These are phyloP conservation scores for Peniophora sp. DNA, from an alignment of 1,284 basidiomycete genomes.

Conservation along the genomic window DNA sequence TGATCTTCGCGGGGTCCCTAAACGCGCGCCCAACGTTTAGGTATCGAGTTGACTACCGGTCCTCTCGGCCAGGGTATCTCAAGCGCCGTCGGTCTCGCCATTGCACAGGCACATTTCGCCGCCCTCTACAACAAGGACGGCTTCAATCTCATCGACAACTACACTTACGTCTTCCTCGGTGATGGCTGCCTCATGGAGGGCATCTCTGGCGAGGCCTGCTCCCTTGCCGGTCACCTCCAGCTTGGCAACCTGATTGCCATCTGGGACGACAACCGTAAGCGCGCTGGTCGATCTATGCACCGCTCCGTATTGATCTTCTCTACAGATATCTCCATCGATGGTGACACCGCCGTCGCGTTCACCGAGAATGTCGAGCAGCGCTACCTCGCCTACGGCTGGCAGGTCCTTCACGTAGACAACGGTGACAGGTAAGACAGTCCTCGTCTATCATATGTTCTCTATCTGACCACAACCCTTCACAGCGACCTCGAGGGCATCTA, in stretches of 20 bases:
- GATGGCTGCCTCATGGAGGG: conserved; percentile 97
- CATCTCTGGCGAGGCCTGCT: conserved; percentile 85
- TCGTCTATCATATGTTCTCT: background rate
- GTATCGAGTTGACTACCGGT: conserved; percentile 92
- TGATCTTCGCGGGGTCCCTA: background rate
- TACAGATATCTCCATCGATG: conserved; percentile 87
- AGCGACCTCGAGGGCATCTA: conserved; percentile 78
- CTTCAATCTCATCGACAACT: conserved; percentile 83
- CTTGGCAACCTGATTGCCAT: conserved; percentile 89
- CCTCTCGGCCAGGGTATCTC: conserved; percentile 93
- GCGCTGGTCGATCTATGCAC: conserved; percentile 45
- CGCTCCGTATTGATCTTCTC: background rate
- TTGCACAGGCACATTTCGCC: conserved; percentile 85
- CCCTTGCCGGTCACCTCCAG: conserved; percentile 88
- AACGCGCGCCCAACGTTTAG: conserved; percentile 22
- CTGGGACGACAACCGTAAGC: conserved; percentile 75
- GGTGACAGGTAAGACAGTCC: conserved; percentile 63
- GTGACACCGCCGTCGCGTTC: conserved; percentile 87
- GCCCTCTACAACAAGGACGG: conserved; percentile 86
- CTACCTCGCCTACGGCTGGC: conserved; percentile 90
- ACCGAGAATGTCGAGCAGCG: conserved; percentile 89
- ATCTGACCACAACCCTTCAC: conserved; percentile 4
- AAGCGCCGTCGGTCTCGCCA: conserved; percentile 89
- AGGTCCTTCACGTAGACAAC: conserved; percentile 78
- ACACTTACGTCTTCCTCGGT: conserved; percentile 87